phyloP scores from a whole-genome alignment of 371 early-diverging fungal species.

The Nematocida ausubeli region DNA sequence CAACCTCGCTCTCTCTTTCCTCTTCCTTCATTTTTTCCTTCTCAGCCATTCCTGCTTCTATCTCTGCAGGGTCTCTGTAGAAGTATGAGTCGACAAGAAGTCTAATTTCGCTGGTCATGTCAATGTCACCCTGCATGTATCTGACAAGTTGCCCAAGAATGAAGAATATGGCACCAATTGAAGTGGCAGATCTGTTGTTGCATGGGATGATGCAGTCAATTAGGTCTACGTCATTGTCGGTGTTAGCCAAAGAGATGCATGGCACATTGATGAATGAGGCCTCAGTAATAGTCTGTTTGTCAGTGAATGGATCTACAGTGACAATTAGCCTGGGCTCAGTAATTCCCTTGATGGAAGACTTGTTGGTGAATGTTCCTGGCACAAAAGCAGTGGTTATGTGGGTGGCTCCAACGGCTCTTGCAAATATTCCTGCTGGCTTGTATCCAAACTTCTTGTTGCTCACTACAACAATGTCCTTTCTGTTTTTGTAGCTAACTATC shows the following conservation, averaged over 20 bases:
- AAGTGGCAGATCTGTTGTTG: conserved; percentile 95
- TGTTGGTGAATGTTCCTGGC: conserved; percentile 99
- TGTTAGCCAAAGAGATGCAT: conserved; percentile 91
- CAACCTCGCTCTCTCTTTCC: conserved; percentile 38
- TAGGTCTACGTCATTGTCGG: conserved; percentile 82
- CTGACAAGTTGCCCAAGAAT: conserved; percentile 90
- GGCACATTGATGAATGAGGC: conserved; percentile 97
- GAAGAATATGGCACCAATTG: conserved; percentile 92
- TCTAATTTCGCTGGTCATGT: conserved; percentile 61
- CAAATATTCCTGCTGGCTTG: conserved; percentile 94
- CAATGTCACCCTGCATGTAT: conserved; percentile 81
- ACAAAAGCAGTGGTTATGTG: conserved; percentile 97
- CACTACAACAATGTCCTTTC: conserved; percentile 83
- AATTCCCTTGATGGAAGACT: conserved; percentile 85
- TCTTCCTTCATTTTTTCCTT: conserved; percentile 56
- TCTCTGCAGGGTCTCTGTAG: conserved; percentile 68
- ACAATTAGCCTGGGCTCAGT: conserved; percentile 93
- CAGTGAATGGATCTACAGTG: conserved; percentile 90
- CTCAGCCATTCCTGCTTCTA: conserved; percentile 64
- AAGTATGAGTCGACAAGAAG: conserved; percentile 67
- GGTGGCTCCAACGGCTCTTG: conserved; percentile 86
- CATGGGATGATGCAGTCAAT: conserved; percentile 98
- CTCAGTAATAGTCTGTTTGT: conserved; percentile 94
- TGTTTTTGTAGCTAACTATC: conserved; percentile 84
- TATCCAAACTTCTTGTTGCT: conserved; percentile 91